Percentiles rank a stretch among this genome's conserved stretches.
phyloP scores from a whole-genome alignment of 345 rosid genomes.

The Laguncularia racemosa region DNA sequence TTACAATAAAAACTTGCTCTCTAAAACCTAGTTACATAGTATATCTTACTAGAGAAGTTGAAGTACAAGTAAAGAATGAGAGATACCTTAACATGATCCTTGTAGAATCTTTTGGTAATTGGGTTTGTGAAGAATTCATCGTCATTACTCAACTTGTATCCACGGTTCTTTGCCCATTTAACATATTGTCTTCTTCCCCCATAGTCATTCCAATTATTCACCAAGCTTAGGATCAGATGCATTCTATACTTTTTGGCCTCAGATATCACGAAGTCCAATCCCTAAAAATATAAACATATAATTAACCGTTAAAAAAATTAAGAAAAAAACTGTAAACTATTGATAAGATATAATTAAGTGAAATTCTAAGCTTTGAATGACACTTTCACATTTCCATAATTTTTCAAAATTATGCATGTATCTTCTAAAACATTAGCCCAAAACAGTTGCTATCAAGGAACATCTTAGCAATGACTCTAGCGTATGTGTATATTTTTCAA shows the following conservation, averaged over 20 bases:
- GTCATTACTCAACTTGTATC: slow-evolving; percentile 20
- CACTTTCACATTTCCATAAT: too few species aligned
- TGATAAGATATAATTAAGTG: too few species aligned
- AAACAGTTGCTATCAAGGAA: too few species aligned
- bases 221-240: slow-evolving; percentile 54
- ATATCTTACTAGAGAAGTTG: not conserved
- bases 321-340: not conserved
- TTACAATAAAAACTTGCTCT: too few species aligned
- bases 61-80: not conserved
- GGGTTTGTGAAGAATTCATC: slow-evolving; percentile 65
- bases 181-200: slow-evolving; percentile 64
- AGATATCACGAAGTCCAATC: slow-evolving; percentile 64
- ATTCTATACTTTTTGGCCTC: slow-evolving; percentile 50
- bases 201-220: slow-evolving; percentile 50
- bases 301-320: not conserved
- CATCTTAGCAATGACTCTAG: too few species aligned
- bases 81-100: slow-evolving; percentile 56
- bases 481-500: too few species aligned
- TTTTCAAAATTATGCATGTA: too few species aligned
- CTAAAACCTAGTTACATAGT: too few species aligned
- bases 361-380: too few species aligned
- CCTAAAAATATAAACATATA: too few species aligned
- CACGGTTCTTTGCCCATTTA: slow-evolving; percentile 50
- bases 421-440: too few species aligned
- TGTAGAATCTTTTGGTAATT: slow-evolving; percentile 44